Conservation (phyloP, 257 asterid genomes). For the Haberlea rhodopensis region DNA sequence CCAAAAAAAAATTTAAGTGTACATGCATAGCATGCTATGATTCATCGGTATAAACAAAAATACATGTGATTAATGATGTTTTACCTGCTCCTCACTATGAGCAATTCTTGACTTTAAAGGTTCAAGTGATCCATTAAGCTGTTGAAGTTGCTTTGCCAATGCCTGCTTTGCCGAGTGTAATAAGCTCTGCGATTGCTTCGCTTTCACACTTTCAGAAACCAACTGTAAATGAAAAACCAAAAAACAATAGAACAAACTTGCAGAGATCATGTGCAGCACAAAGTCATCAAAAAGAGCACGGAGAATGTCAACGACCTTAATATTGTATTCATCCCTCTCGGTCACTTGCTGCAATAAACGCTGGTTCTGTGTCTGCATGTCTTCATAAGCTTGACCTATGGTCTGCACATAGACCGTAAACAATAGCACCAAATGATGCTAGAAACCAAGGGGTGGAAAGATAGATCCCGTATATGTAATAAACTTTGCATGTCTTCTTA, state of each 20-base stretch:
- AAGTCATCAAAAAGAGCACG: constrained; percentile 2
- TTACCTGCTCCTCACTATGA: constrained; percentile 82
- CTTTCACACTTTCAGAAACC: constrained; percentile 91
- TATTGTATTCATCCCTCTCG: constrained; percentile 84
- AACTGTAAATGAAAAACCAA: constrained; percentile 55
- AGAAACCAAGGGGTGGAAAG: constrained; percentile 20
- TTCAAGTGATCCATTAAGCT: constrained; percentile 54
- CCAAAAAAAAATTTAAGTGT: no score
- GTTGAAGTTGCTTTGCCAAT: constrained; percentile 59
- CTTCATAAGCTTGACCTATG: constrained; percentile 98
- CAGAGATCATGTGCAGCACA: constrained; percentile 16
- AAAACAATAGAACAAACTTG: constrained; percentile 9
- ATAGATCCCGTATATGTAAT: neutral
- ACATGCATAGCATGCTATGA: no score
- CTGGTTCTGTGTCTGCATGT: constrained; percentile 96
- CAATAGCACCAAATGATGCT: constrained; percentile 21
- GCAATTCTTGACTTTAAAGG: constrained; percentile 58
- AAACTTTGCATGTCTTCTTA: neutral
- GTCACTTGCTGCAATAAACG: constrained; percentile 78
- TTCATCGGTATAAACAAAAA: neutral
- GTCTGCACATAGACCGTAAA: constrained; percentile 53
- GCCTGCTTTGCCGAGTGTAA: constrained; percentile 68
- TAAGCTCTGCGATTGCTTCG: constrained; percentile 75
- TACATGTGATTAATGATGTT: neutral
- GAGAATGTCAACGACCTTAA: constrained; percentile 52